Base-by-base conservation (phyloP, 176 grass and related monocot genomes). In the Microstegium vimineum region DNA sequence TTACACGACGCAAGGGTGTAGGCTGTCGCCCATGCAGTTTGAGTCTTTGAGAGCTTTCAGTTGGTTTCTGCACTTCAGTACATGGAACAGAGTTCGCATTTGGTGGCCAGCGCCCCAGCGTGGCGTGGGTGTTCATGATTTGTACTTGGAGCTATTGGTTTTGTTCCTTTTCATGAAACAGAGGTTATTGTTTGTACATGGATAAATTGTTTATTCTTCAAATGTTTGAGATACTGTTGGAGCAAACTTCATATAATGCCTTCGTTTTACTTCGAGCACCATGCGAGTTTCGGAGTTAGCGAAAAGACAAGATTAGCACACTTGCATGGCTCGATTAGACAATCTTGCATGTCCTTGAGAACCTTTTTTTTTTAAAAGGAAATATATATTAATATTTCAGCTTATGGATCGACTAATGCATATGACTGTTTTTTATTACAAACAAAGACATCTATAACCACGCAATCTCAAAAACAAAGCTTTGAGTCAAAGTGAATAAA, bases 1-100 rank as follows among this genome's bases (percentile, higher is more conserved):
- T 32, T 28, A 28, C 16, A 2, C 2, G 52, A 54, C 38, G 46
- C 61, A 75, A 75, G 23, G 73, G 28, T 38, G 56, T 49, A 0
- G 15, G 8, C 8, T 73, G 70, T 52, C 11, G 40, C 71, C 23
- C 51, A 20, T 75, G 49, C 40, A 35, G 38, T 71, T 40, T 38
- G 78, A 80, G 25, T 77, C 23, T 31, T 78, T 66, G 82, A 34
- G 46, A 43, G 9, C 5, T 81, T 38, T 66, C 5, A 61, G 27
- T 78, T 65, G 34, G 66, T 73, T 84, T 78, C 72, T 62, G 64
- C 22, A 3, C 13, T 67, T 59, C 61, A 40, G 69, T 64, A 15
- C 76, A 34, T 74, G 76, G 35, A 34, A 51, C 28, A 69, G n/a
- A 75, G 62, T 83, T 77, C 73, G 38, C 8, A 26, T 77, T 83